phyloP scores from a whole-genome alignment of 2,329 filamentous ascomycete genomes.

The Sordariomycetes sp. region DNA sequence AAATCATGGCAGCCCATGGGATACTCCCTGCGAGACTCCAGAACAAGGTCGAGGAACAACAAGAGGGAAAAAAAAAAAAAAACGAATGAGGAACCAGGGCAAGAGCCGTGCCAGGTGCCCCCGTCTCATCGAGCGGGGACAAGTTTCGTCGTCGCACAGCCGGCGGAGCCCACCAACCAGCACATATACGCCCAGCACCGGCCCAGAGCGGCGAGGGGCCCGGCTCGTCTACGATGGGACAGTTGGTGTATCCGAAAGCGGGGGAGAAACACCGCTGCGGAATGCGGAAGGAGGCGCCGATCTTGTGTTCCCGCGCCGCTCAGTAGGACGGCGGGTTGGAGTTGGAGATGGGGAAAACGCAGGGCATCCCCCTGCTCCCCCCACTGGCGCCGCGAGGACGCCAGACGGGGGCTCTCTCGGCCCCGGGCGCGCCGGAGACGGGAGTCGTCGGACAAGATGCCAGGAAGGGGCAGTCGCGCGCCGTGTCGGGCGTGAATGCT shows the following conservation, averaged over 20 bases:
- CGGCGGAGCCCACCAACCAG: neutral
- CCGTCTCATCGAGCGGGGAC: neutral
- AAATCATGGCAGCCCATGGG: too few species aligned
- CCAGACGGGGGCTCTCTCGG: neutral
- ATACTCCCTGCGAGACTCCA: too few species aligned
- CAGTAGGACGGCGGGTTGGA: too few species aligned
- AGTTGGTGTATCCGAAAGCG: neutral
- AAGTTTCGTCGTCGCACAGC: neutral
- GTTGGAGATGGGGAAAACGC: too few species aligned
- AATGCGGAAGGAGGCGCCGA: neutral
- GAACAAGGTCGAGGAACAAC: too few species aligned
- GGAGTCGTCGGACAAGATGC: neutral
- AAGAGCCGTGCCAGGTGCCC: neutral
- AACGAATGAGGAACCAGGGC: neutral
- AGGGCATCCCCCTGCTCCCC: too few species aligned
- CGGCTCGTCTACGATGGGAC: neutral
- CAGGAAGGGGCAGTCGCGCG: neutral
- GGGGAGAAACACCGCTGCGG: neutral
- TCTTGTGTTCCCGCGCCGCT: neutral
- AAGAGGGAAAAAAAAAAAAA: neutral
- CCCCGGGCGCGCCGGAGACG: neutral
- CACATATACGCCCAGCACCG: neutral
- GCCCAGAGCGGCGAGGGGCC: too few species aligned
- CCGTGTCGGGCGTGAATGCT: neutral
- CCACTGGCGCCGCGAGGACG: too few species aligned